Percentiles rank a stretch among this genome's conserved stretches.
These are phyloP conservation scores for Anisodus acutangulus DNA, from an alignment of 257 asterid genomes.

Conservation along the genomic window DNA sequence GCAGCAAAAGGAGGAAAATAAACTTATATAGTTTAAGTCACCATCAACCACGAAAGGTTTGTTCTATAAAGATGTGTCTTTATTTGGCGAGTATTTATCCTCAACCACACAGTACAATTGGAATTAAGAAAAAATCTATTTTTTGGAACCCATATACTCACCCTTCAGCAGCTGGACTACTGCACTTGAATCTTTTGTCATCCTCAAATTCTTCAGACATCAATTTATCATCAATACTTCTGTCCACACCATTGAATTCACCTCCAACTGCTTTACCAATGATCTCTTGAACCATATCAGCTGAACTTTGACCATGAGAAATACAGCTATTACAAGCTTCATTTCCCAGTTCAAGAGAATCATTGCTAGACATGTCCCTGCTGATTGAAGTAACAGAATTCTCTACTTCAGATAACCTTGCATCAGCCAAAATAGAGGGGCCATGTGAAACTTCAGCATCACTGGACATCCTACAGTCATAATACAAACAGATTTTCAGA, in stretches of 20 bases:
- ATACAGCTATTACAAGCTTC: slow-evolving; percentile 42
- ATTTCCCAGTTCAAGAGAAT: slow-evolving; percentile 38
- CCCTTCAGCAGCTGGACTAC: slow-evolving; percentile 25
- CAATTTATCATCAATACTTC: slow-evolving; percentile 12
- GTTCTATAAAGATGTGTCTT: background rate
- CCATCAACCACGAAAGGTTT: background rate
- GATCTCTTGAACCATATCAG: slow-evolving; percentile 36
- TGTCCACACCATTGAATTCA: slow-evolving; percentile 37
- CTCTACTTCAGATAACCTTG: slow-evolving; percentile 43
- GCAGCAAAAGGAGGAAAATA: background rate
- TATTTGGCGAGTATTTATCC: slow-evolving; percentile 11
- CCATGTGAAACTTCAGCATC: slow-evolving; percentile 34
- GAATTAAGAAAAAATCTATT: background rate
- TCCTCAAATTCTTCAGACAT: background rate
- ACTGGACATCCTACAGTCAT: slow-evolving; percentile 20
- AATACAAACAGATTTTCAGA: background rate
- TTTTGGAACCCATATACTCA: slow-evolving; percentile 20
- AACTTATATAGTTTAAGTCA: background rate
- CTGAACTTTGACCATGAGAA: slow-evolving; percentile 36
- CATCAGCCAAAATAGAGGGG: slow-evolving; percentile 42
- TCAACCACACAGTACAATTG: slow-evolving; percentile 12
- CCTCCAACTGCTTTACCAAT: slow-evolving; percentile 41
- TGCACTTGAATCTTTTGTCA: slow-evolving; percentile 16
- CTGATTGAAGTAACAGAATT: slow-evolving; percentile 37
- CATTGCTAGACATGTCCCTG: slow-evolving; percentile 38